These are phyloP conservation scores for Athelia sp. DNA, from an alignment of 1,284 basidiomycete species.

Conservation along the genomic window DNA sequence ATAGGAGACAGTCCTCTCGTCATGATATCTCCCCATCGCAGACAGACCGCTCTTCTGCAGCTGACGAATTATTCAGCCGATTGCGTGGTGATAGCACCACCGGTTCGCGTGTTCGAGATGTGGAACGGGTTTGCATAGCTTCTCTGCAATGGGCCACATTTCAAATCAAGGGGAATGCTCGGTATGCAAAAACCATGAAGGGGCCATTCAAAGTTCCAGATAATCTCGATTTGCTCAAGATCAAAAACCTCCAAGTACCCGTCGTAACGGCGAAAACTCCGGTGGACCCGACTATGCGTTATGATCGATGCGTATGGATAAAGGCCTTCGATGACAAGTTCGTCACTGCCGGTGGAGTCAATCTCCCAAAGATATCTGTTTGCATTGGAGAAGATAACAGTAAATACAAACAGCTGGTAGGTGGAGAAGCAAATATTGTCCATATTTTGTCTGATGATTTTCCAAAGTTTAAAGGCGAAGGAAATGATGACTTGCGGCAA, in stretches of 20 bases:
- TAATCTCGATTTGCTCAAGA: slow-evolving; percentile 36
- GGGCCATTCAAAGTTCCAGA: slow-evolving; percentile 34
- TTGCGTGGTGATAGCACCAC: slow-evolving; percentile 40
- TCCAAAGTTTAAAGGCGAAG: slow-evolving; percentile 85
- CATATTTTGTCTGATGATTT: slow-evolving; percentile 3
- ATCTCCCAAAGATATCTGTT: slow-evolving; percentile 76
- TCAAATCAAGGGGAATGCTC: slow-evolving; percentile 37
- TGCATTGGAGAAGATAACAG: slow-evolving; percentile 71
- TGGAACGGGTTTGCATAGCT: slow-evolving; percentile 69
- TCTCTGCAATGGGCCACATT: slow-evolving; percentile 80
- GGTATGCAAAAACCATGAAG: slow-evolving; percentile 17
- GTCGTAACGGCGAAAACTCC: slow-evolving; percentile 73
- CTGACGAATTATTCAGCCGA: slow-evolving; percentile 61
- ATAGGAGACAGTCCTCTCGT: slow-evolving; percentile 37
- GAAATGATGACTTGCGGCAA: slow-evolving; percentile 88
- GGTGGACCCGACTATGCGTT: slow-evolving; percentile 68
- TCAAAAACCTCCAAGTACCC: slow-evolving; percentile 67
- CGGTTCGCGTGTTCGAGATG: slow-evolving; percentile 42
- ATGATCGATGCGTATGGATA: slow-evolving; percentile 68
- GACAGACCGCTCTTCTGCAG: slow-evolving; percentile 61
- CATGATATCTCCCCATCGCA: slow-evolving; percentile 36
- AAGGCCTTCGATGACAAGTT: slow-evolving; percentile 57
- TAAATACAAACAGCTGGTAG: slow-evolving; percentile 78
- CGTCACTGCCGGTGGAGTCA: slow-evolving; percentile 73
- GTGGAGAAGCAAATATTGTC: slow-evolving; percentile 17